A percentile compares a stretch with the other conserved stretches of the same genome.
Evolutionary conservation across 805 yeast genomes (phyloP).

Genomic region (Candida sanyiensis): DNA sequence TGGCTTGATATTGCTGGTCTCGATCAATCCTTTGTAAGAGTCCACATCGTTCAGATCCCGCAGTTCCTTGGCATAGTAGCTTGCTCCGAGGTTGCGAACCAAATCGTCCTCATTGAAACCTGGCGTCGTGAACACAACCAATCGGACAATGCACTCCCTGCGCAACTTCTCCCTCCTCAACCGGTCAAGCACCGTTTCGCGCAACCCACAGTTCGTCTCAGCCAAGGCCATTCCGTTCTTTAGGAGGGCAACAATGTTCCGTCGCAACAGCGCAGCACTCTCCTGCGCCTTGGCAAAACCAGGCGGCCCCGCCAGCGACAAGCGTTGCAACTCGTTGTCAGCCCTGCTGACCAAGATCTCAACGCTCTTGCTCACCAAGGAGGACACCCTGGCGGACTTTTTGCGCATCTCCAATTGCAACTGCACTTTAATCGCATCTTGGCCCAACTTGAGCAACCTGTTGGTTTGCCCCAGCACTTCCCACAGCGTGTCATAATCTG

Average conservation of each 20-base stretch:
- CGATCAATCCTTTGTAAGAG: slow-evolving; percentile 5
- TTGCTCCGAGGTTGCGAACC: slow-evolving; percentile 18
- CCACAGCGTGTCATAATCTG: slow-evolving; percentile 15
- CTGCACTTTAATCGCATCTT: slow-evolving; percentile 14
- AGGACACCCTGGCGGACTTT: slow-evolving; percentile 17
- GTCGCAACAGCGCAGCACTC: slow-evolving; percentile 12
- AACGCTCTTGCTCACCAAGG: slow-evolving; percentile 17
- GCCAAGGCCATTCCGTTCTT: slow-evolving; percentile 21
- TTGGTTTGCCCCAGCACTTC: slow-evolving; percentile 11
- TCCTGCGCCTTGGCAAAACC: slow-evolving; percentile 7
- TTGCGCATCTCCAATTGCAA: slow-evolving; percentile 10
- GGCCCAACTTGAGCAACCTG: slow-evolving; percentile 17
- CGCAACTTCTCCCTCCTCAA: slow-evolving; percentile 18
- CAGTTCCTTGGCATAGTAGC: slow-evolving; percentile 16
- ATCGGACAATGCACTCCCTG: slow-evolving; percentile 21
- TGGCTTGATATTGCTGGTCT: too few species aligned
- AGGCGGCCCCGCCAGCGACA: not conserved
- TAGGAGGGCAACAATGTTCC: slow-evolving; percentile 18
- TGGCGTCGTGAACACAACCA: slow-evolving; percentile 19
- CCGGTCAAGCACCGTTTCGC: slow-evolving; percentile 20
- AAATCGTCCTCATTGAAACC: slow-evolving; percentile 15
- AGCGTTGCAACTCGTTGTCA: slow-evolving; percentile 21
- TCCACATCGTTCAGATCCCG: slow-evolving; percentile 13
- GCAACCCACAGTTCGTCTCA: slow-evolving; percentile 23
- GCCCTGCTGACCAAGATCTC: slow-evolving; percentile 23